Percentiles rank a stretch among this genome's conserved stretches.
Evolutionary conservation across 352 stramenopile species (phyloP).

Genomic region (Phytophthora uliginosa): DNA sequence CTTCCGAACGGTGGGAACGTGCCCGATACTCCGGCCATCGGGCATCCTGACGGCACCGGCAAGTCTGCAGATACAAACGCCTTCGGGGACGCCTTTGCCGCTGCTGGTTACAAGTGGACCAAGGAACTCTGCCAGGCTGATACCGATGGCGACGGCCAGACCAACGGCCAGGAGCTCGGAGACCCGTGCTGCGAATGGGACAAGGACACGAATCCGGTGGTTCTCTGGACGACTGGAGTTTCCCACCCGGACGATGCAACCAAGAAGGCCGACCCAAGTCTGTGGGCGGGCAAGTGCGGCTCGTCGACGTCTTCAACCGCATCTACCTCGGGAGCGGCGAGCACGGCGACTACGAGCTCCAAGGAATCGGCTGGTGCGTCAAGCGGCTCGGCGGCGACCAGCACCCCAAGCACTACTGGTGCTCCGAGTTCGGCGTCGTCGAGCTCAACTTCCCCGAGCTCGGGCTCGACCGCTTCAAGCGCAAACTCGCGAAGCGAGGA

Average conservation of each 20-base stretch:
- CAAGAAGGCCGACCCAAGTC: constrained; percentile 26
- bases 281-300: constrained; percentile 26
- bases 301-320: constrained; percentile 1
- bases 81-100: constrained; percentile 28
- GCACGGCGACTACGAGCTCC: neutral
- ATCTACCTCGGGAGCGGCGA: neutral
- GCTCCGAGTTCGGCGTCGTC: neutral
- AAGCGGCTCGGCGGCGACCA: neutral
- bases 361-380: neutral
- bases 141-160: constrained; percentile 74
- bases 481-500: neutral
- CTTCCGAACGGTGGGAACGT: constrained; percentile 34
- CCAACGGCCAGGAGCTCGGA: constrained; percentile 84
- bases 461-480: neutral
- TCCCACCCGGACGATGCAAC: constrained; percentile 33
- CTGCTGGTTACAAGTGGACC: constrained; percentile 28
- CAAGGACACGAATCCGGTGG: constrained; percentile 18
- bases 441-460: neutral
- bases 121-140: constrained; percentile 30
- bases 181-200: constrained; percentile 71
- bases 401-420: neutral
- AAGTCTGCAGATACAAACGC: constrained; percentile 30
- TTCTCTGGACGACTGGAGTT: constrained; percentile 30
- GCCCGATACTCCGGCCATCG: constrained; percentile 27
- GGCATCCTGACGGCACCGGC: constrained; percentile 33